A percentile compares a stretch with the other conserved stretches of the same genome.
phyloP scores from a whole-genome alignment of 208 protist genomes.

The Wallacemonas sp. region DNA sequence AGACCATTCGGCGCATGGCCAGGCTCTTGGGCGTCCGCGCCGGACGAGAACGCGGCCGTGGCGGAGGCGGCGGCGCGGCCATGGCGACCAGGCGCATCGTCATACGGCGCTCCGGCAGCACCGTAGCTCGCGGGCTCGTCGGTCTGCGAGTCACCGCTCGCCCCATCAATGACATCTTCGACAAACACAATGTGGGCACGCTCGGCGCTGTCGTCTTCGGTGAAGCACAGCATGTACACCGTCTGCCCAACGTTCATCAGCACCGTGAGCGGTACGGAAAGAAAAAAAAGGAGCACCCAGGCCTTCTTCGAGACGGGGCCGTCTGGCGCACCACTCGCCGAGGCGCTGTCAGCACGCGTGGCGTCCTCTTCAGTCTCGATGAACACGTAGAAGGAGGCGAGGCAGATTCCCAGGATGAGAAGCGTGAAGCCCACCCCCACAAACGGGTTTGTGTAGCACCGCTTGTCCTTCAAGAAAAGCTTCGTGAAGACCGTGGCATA shows the following conservation, averaged over 20 bases:
- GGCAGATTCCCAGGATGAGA: constrained; percentile 41
- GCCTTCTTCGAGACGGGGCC: constrained; percentile 20
- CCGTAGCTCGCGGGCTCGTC: neutral
- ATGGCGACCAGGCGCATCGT: neutral
- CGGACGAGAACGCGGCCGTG: neutral
- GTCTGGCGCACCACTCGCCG: neutral
- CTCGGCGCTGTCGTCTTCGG: constrained; percentile 29
- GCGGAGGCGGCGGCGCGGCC: neutral
- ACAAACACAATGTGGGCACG: constrained; percentile 17
- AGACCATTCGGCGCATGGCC: constrained; percentile 11
- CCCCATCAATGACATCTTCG: neutral
- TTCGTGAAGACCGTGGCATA: constrained; percentile 57
- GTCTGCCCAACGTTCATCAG: constrained; percentile 79
- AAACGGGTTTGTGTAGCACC: constrained; percentile 40
- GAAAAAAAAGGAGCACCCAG: constrained; percentile 74
- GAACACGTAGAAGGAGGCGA: constrained; percentile 42
- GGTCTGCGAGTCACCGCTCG: neutral
- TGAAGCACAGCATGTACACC: constrained; percentile 75
- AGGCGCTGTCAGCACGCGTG: neutral
- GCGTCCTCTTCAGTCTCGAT: constrained; percentile 4
- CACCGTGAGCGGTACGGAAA: constrained; percentile 66
- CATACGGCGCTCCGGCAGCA: neutral
- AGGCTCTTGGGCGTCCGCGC: constrained; percentile 6
- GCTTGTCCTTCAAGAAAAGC: constrained; percentile 45
- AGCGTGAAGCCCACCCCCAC: constrained; percentile 40